These are phyloP conservation scores for Lyophyllum atratum DNA, from an alignment of 768 basidiomycete species.

Conservation along the genomic window DNA sequence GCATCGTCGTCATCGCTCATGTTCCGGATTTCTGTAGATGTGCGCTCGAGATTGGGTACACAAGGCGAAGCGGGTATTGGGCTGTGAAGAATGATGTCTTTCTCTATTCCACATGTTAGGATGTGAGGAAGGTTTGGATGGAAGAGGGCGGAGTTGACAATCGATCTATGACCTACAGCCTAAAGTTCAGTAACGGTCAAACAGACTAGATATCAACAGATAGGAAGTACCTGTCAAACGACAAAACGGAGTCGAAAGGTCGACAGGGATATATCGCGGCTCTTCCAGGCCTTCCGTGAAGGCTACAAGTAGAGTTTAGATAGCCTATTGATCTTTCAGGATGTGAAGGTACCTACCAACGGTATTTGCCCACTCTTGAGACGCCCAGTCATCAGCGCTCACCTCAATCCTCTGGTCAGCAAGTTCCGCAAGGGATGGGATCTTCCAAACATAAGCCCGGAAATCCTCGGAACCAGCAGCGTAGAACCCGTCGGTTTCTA, in stretches of 20 bases:
- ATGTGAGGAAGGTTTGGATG: constrained; percentile 72
- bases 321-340: background rate
- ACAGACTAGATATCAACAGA: background rate
- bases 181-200: background rate
- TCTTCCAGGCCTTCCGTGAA: constrained; percentile 43
- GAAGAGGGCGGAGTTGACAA: constrained; percentile 73
- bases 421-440: constrained; percentile 55
- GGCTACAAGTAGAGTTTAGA: constrained; percentile 29
- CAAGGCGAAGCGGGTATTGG: constrained; percentile 59
- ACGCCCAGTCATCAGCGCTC: constrained; percentile 46
- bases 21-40: constrained; percentile 49
- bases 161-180: constrained; percentile 67
- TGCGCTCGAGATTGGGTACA: constrained; percentile 44
- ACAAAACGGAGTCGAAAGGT: constrained; percentile 64
- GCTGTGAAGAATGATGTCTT: constrained; percentile 67
- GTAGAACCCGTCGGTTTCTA: constrained; percentile 59
- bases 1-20: constrained; percentile 35
- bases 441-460: constrained; percentile 74
- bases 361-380: constrained; percentile 29
- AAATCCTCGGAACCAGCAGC: constrained; percentile 86
- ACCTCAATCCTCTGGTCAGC: constrained; percentile 47
- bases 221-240: constrained; percentile 53
- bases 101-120: constrained; percentile 75
- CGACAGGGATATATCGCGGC: constrained; percentile 57
- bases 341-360: constrained; percentile 34